phyloP scores from a whole-genome alignment of 2,329 filamentous ascomycete species.

The Teratosphaeria gauchensis region DNA sequence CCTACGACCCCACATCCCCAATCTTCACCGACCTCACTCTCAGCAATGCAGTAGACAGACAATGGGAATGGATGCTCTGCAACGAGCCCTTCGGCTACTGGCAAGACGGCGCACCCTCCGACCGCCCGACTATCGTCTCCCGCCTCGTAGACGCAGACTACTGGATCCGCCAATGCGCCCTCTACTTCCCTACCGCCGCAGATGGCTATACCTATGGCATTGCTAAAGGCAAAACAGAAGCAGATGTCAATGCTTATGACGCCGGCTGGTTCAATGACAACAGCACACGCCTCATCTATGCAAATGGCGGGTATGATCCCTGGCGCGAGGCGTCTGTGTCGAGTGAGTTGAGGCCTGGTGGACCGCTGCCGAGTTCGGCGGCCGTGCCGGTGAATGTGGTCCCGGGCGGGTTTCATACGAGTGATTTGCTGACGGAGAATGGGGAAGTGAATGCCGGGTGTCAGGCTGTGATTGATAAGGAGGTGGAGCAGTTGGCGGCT shows the following conservation, averaged over 20 bases:
- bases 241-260: conserved; percentile 44
- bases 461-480: conserved; percentile 40
- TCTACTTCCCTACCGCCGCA: conserved; percentile 44
- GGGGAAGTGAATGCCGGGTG: conserved; percentile 38
- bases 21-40: conserved; percentile 43
- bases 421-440: conserved; percentile 42
- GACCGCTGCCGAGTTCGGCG: conserved; percentile 40
- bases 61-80: conserved; percentile 54
- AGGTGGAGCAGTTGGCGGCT: conserved; percentile 41
- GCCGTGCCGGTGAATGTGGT: conserved; percentile 45
- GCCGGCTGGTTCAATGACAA: conserved; percentile 44
- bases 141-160: conserved; percentile 43
- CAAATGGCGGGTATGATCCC: conserved; percentile 51
- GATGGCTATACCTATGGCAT: conserved; percentile 42
- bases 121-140: conserved; percentile 41
- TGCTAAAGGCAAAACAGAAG: conserved; percentile 38
- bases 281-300: conserved; percentile 47
- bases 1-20: conserved; percentile 40
- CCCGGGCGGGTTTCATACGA: conserved; percentile 46
- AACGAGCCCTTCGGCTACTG: conserved; percentile 54
- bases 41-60: conserved; percentile 39
- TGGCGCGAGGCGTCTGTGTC: conserved; percentile 48
- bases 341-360: conserved; percentile 41
- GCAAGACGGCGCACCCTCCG: conserved; percentile 44
- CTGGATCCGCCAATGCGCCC: conserved; percentile 45